phyloP scores from a whole-genome alignment of 495 filamentous ascomycete genomes.

The Penicillium verhagenii region DNA sequence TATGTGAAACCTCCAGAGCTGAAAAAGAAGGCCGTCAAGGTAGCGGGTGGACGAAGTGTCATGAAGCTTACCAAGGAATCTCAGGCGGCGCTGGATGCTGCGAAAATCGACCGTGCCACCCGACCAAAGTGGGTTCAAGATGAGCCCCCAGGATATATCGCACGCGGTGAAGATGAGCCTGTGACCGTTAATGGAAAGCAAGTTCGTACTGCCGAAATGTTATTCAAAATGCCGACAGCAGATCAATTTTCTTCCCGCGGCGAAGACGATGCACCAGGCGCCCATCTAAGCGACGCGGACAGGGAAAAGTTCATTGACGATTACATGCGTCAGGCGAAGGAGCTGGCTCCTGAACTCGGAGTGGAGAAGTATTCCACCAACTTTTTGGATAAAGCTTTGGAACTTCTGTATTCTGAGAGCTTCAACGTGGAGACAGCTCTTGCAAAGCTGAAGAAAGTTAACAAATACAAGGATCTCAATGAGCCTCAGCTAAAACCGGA shows the following conservation, averaged over 20 bases:
- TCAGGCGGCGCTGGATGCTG: constrained; percentile 73
- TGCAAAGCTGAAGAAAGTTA: constrained; percentile 61
- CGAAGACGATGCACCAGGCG: constrained; percentile 45
- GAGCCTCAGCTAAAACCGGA: constrained; percentile 78
- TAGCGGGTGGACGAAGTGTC: constrained; percentile 62
- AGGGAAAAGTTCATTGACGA: constrained; percentile 61
- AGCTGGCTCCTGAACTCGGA: constrained; percentile 58
- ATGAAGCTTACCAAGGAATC: constrained; percentile 75
- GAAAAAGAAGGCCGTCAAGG: constrained; percentile 71
- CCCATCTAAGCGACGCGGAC: constrained; percentile 38
- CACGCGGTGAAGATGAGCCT: constrained; percentile 73
- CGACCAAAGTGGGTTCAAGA: constrained; percentile 93
- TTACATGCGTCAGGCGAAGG: constrained; percentile 69
- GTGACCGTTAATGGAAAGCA: constrained; percentile 49
- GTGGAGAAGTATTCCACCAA: constrained; percentile 75
- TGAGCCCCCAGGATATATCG: constrained; percentile 81
- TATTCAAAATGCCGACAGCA: constrained; percentile 52
- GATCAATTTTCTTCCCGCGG: constrained; percentile 46
- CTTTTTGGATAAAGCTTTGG: constrained; percentile 80
- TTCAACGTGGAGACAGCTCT: constrained; percentile 74
- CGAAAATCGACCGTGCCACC: constrained; percentile 71
- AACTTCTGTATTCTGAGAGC: constrained; percentile 66
- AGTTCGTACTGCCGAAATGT: constrained; percentile 51
- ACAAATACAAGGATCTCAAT: constrained; percentile 73
- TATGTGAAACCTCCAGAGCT: constrained; percentile 85